phyloP scores from a whole-genome alignment of 345 rosid species.

The Pugionium cornutum region DNA sequence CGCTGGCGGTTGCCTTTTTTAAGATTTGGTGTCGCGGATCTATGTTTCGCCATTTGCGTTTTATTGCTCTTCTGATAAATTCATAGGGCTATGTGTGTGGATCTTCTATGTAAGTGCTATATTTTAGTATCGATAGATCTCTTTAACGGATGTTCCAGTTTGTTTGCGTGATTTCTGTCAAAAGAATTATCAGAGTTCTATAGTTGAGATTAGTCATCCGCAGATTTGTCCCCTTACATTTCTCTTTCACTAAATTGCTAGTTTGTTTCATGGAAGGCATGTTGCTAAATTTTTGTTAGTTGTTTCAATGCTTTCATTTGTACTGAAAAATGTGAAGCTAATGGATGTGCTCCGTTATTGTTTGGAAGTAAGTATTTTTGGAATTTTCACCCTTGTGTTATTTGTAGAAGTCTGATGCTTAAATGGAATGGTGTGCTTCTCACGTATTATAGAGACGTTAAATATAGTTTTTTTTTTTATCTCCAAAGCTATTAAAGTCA shows the following conservation, averaged over 20 bases:
- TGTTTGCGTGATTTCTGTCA: not conserved
- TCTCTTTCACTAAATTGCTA: not conserved
- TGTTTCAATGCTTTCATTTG: not conserved
- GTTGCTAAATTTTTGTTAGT: not conserved
- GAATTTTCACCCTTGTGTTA: not conserved
- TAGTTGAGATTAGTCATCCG: constrained; percentile 11
- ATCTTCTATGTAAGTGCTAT: constrained; percentile 55
- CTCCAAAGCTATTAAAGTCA: constrained; percentile 4
- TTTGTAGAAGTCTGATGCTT: constrained; percentile 6
- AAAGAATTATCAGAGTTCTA: not conserved
- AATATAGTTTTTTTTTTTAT: not conserved
- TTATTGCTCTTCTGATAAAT: constrained; percentile 34
- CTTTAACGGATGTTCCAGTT: not conserved
- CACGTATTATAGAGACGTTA: constrained; percentile 21
- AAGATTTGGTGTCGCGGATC: constrained; percentile 42
- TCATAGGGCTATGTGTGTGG: constrained; percentile 52
- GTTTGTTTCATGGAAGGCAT: not conserved
- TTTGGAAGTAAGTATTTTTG: not conserved
- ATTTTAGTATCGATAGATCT: constrained; percentile 30
- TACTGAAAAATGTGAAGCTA: not conserved
- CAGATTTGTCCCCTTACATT: not conserved
- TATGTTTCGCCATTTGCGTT: constrained; percentile 30
- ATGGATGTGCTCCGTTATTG: not conserved
- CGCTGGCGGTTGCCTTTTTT: constrained; percentile 17
- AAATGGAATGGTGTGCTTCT: constrained; percentile 20